Conservation (phyloP, 148 eudicot genomes). For the Vaccinium corymbosum region DNA sequence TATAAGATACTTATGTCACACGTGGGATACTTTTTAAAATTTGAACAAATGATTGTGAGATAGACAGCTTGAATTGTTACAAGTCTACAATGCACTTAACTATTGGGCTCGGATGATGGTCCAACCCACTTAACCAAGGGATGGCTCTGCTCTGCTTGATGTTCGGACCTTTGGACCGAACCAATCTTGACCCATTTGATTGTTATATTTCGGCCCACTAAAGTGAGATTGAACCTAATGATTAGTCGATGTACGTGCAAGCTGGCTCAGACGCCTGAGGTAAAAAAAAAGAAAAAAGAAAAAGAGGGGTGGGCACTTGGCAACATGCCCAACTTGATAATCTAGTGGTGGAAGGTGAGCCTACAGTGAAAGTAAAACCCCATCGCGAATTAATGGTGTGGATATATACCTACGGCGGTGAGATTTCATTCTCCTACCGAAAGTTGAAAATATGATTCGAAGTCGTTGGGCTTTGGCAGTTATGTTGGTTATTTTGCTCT, state of each 20-base stretch:
- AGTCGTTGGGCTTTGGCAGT: background rate
- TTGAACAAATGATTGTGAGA: no score
- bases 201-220: no score
- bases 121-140: no score
- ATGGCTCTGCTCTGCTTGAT: no score
- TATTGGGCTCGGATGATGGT: no score
- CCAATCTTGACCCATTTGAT: no score
- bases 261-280: rapidly evolving
- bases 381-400: background rate
- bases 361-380: background rate
- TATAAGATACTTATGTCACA: no score
- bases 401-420: background rate
- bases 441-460: background rate
- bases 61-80: no score
- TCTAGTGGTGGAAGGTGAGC: background rate
- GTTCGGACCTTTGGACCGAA: no score
- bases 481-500: background rate
- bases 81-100: no score
- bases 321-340: background rate
- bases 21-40: no score
- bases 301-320: background rate
- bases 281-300: background rate
- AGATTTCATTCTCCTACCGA: background rate
- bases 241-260: background rate
- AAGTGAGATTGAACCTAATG: no score